Conservation (phyloP, 2,329 filamentous ascomycete species). For the Whalleya microplaca region DNA sequence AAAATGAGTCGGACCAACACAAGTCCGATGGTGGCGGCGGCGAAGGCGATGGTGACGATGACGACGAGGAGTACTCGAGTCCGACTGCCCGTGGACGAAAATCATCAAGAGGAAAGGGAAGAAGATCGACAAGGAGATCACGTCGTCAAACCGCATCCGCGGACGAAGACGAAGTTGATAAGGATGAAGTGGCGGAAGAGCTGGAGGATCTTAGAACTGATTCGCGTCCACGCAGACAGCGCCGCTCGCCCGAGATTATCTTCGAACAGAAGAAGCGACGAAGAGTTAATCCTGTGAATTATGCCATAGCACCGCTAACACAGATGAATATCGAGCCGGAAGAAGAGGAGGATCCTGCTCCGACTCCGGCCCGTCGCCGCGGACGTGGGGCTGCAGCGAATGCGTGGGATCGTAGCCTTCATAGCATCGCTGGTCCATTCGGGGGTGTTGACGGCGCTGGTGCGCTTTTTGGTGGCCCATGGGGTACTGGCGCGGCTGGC, state of each 20-base stretch:
- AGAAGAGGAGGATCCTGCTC: slow-evolving; percentile 69
- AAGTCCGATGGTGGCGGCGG: slow-evolving; percentile 27
- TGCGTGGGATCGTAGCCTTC: slow-evolving; percentile 77
- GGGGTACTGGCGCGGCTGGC: slow-evolving; percentile 68
- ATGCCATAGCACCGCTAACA: slow-evolving; percentile 81
- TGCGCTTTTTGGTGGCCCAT: slow-evolving; percentile 74
- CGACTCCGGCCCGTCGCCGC: slow-evolving; percentile 71
- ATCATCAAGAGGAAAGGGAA: slow-evolving; percentile 41
- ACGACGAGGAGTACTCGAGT: slow-evolving; percentile 52
- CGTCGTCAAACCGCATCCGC: slow-evolving; percentile 55
- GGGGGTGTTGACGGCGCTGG: slow-evolving; percentile 78
- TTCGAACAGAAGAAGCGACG: slow-evolving; percentile 61
- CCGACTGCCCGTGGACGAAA: slow-evolving; percentile 54
- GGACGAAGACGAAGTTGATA: slow-evolving; percentile 62
- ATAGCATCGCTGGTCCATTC: slow-evolving; percentile 91
- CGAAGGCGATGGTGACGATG: slow-evolving; percentile 30
- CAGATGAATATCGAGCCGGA: slow-evolving; percentile 73
- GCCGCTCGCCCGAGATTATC: slow-evolving; percentile 59
- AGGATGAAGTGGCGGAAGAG: slow-evolving; percentile 69
- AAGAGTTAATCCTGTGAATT: slow-evolving; percentile 74
- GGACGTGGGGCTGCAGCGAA: slow-evolving; percentile 60
- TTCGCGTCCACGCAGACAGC: slow-evolving; percentile 55
- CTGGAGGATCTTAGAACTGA: slow-evolving; percentile 63
- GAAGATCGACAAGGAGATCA: slow-evolving; percentile 51
- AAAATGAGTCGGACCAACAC: slow-evolving; percentile 45